Conservation (phyloP, 768 basidiomycete species). For the Lactifluus pinguis region DNA sequence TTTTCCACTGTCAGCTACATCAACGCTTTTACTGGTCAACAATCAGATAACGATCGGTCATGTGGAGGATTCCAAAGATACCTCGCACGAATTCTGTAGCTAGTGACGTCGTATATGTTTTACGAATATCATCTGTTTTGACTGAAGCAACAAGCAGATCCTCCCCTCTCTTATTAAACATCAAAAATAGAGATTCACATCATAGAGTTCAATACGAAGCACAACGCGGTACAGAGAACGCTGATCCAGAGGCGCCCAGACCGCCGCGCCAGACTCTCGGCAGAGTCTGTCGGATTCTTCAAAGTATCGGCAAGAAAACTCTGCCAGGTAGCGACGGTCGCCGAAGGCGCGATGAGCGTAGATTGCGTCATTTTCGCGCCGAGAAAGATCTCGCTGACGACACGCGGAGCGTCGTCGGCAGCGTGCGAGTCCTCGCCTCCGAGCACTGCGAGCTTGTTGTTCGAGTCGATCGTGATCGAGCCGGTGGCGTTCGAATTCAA, state of each 20-base stretch:
- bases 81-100: conserved; percentile 14
- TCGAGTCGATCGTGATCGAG: conserved; percentile 32
- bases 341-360: conserved; percentile 23
- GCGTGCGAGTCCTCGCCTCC: conserved; percentile 45
- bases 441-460: conserved; percentile 28
- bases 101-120: conserved; percentile 11
- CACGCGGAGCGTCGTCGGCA: conserved; percentile 40
- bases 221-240: not conserved
- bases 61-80: conserved; percentile 12
- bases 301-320: conserved; percentile 24
- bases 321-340: conserved; percentile 28
- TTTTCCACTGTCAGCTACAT: conserved; percentile 4
- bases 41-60: not conserved
- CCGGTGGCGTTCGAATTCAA: conserved; percentile 55
- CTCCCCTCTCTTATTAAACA: too few relatives aligned
- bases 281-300: conserved; percentile 6
- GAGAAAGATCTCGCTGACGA: conserved; percentile 47
- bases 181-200: not conserved
- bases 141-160: not conserved
- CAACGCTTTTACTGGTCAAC: not conserved
- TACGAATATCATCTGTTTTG: not conserved
- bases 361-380: conserved; percentile 31
- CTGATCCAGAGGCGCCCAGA: not conserved
- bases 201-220: not conserved
- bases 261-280: not conserved